Base-by-base conservation (phyloP, 2,329 filamentous ascomycete genomes). In the Neofusicoccum ribis region DNA sequence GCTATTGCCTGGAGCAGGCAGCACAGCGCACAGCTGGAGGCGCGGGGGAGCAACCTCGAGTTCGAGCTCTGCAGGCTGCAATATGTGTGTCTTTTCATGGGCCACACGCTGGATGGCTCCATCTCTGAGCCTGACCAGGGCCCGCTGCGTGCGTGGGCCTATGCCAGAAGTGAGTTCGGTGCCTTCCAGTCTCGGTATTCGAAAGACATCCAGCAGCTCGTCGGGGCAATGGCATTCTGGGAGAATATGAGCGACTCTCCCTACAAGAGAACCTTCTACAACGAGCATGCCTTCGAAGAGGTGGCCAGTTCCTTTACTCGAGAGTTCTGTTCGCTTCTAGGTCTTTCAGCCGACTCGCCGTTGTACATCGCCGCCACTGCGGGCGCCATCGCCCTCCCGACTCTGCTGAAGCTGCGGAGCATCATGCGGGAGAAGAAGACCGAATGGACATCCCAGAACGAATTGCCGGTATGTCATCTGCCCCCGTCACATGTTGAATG, bases 301-400 rank as follows among this genome's bases (percentile, higher is more conserved):
- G 91, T 96, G 1, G 88, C 92, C 5, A 81, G 87, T n/a, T 91
- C 91, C 3, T 99, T 99, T 75, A 96, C 91, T 0, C 88, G 91
- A 66, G 95, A 98, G 75, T 99, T 97, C 80, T 99, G 95, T 81
- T 93, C 91, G 1, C 82, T 98, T 23, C 86, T 99, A 0, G 92
- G 93, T 11, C 84, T 99, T 1, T 94, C 92, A 0, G 92, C 94
- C 20, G 91, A 96, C 72, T 97, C 92, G 0, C 95, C 95, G 0
- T 87, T 99, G 11, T 97, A 97, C 76, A 88, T 97, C 34, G 93
- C 95, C 54, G 90, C 91, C 1, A 98, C 94, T 11, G 95, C 95
- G 0, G 95, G 95, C 51, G 89, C 92, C 9, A 95, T 99, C 58
- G 94, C 95, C 0, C 83, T 99, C 0, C 95, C 95, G 0, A 91